Evolutionary conservation across 2,329 filamentous ascomycete genomes (phyloP), one percentile per base, ranked within the genome.

Genomic region (Aspergillus carbonarius): DNA sequence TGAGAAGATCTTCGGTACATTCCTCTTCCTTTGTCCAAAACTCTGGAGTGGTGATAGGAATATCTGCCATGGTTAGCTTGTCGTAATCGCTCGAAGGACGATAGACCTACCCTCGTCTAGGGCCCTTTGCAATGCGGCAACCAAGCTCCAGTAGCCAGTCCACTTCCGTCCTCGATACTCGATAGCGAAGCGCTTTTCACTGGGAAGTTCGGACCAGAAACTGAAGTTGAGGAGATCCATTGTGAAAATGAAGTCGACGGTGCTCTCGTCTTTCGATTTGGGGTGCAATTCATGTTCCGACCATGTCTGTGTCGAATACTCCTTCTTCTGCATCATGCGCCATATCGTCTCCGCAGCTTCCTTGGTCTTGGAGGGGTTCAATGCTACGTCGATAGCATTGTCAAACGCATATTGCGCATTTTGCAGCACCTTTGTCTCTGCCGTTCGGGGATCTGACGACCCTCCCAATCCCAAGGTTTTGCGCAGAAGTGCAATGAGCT

Each of bases 191-290:
- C 92, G 83, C 67, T 93, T 87, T 25, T 86, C 82, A 10, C 90
- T 87, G 2, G 74, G 69, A 59, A 82, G 76, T 54, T 91, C 88
- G 13, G 91, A 96, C 95, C 95, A 99, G 74, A 99, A 99, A 20
- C 89, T 96, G 72, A 98, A 99, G 73, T 99, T 99, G 52, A 99
- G 79, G 27, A 99, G 76, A 73, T 99, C 95, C 92, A 99, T 96
- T 18, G 91, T 92, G 73, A 99, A 98, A 68, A 99, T 93, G 72
- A 99, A 98, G 63, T 91, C 88, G 20, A 96, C 86, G 0, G 92
- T 93, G 52, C 77, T 83, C 69, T 91, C 90, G 70, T 96, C 88
- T 70, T 92, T 92, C 42, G 84, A 69, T 73, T 93, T 90, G 1
- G 95, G 95, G 69, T 99, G 95, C 39, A 99, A 81, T 72, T 95